These are phyloP conservation scores for Chytridiales sp. DNA, from an alignment of 371 early-diverging fungal genomes.

Conservation along the genomic window DNA sequence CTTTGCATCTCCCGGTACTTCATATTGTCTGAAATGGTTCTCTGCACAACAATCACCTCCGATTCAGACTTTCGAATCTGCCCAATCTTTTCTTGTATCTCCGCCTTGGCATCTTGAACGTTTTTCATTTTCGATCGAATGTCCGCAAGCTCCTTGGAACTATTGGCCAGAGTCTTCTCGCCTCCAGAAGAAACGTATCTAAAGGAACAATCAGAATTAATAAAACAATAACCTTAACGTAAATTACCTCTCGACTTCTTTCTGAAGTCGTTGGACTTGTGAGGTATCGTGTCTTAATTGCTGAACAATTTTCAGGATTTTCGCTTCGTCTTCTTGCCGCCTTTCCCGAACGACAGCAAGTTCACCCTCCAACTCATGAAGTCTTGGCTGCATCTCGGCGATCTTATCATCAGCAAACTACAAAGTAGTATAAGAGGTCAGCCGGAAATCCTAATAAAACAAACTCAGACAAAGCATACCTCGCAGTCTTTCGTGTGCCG, in stretches of 20 bases:
- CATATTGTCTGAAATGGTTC: slow-evolving; percentile 69
- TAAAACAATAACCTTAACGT: neutral
- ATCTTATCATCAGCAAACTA: slow-evolving; percentile 24
- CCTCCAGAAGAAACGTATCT: no score
- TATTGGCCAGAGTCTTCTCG: slow-evolving; percentile 6
- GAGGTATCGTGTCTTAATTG: neutral
- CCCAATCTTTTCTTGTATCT: slow-evolving; percentile 19
- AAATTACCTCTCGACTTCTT: slow-evolving; percentile 13
- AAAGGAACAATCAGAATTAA: neutral
- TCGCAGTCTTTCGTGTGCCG: slow-evolving; percentile 25
- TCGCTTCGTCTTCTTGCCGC: neutral
- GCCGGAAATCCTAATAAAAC: neutral
- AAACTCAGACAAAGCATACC: neutral
- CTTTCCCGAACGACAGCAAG: slow-evolving; percentile 6
- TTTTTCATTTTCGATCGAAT: slow-evolving; percentile 22
- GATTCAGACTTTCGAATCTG: slow-evolving; percentile 22
- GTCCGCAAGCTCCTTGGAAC: slow-evolving; percentile 11
- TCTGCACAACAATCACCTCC: slow-evolving; percentile 42
- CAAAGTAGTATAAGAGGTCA: slow-evolving; percentile 26
- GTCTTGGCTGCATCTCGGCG: slow-evolving; percentile 6
- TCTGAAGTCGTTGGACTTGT: neutral
- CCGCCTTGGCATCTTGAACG: slow-evolving; percentile 9
- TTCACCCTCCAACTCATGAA: slow-evolving; percentile 12
- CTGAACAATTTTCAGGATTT: slow-evolving; percentile 13
- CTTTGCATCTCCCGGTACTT: slow-evolving; percentile 51